Evolutionary conservation across 2,329 filamentous ascomycete species (phyloP), one percentile per base, ranked within the genome.

Genomic region (Trichocomaceae sp.): DNA sequence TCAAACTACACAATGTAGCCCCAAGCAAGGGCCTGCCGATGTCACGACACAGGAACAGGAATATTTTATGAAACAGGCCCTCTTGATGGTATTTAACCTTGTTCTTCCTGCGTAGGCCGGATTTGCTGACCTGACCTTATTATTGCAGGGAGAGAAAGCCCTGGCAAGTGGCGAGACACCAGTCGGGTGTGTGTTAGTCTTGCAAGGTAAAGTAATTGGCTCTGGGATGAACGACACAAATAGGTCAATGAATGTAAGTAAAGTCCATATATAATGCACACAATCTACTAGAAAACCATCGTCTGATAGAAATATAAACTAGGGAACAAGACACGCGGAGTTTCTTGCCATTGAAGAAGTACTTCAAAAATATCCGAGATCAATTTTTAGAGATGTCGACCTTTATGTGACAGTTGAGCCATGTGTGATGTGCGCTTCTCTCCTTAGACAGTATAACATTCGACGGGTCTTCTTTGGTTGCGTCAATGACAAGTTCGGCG

Each of bases 361-460:
- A 61, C 75, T 88, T 46, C 74, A 79, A 20, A 79, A 78, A 51
- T 80, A 93, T 61, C 80, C 86, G 52, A 80, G 83, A 33, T 80
- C 79, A 12, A 82, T 92, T 59, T 78, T 97, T 62, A 77, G 77
- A 39, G 82, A 91, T 60, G 87, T 84, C 9, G 84, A 87, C 65
- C 82, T 99, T 50, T 99, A 99, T 71, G 93, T 99, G 48, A 99
- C 93, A 0, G 92, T 99, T 52, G 95, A 99, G 73, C 93, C 93
- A 4, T 99, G 93, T 71, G 90, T 99, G 75, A 99, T 99, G 93
- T 99, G 93, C 69, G 93, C 93, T 12, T 95, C 90, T 6, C 83
- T 95, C 52, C 80, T 99, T 50, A 84, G 90, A 50, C 95, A 99
- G 72, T 86, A 95, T 60, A 83, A 84, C 13, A 90, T 99, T 71